Evolutionary conservation across 139 green algal genomes (phyloP), one percentile per base, ranked within the genome.

Genomic region (Picochlorum sp.): DNA sequence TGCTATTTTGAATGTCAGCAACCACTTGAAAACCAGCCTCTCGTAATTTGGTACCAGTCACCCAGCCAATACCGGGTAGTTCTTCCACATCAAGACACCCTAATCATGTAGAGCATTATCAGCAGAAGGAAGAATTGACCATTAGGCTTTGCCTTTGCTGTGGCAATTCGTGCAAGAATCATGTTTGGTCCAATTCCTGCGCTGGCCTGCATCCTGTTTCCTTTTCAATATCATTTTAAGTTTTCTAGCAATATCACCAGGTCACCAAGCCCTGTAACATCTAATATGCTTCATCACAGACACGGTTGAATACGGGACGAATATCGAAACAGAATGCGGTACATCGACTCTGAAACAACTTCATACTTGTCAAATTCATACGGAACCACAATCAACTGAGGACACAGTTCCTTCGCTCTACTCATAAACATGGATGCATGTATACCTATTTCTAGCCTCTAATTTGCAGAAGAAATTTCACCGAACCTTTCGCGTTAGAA

Each of bases 211-310:
- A 93, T 13, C 65, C 57, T 3, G 84, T 88, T 3, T 70, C 44
- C 6, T 62, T 56, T 5, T 64, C 6, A 10, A 94, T 87, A 10
- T 81, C 60, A 0, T 66, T 49, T 1, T 57, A 5, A 97, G 74
- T 0, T 14, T 26, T 2, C 45, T 52, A 1, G 77, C 82, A 2
- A 94, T 57, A 11, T 62, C 49, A 15, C 77, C 38, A 0, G 84
- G 77, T 95, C 82, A 4, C 74, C 79, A 7, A 93, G 61, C 6
- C 85, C 85, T 3, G 87, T 96, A 10, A 96, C 60, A 68, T 98
- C 93, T 55, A 98, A 61, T 85, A 95, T 10, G 93, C 92, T 73
- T 99, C 93, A 63, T 99, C 93, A 68, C 83, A 94, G 83, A 95
- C 28, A 98, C 56, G 92, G 86, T 79, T 95, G 80, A 47, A 97